Conservation (phyloP, 805 yeast species). For the Kodamaea sagamina region DNA sequence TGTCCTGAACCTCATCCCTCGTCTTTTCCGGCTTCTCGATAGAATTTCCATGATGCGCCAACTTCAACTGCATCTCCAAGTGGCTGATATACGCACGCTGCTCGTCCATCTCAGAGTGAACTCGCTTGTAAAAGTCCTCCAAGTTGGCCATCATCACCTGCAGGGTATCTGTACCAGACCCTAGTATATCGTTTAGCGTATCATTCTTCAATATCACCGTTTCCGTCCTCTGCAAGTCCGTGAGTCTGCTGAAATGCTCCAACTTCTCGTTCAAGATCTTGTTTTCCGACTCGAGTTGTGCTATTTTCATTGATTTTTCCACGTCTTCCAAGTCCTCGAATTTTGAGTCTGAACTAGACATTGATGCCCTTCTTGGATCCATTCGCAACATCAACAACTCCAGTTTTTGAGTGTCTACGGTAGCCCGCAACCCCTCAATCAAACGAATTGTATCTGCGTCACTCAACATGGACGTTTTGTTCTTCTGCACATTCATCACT, state of each 20-base stretch:
- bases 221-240: conserved; percentile 60
- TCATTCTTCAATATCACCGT: conserved; percentile 60
- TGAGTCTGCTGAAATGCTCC: conserved; percentile 66
- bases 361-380: conserved; percentile 3
- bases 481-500: conserved; percentile 62
- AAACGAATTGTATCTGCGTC: conserved; percentile 44
- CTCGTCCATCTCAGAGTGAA: conserved; percentile 57
- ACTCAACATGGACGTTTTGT: conserved; percentile 36
- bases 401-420: conserved; percentile 60
- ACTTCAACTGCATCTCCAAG: conserved; percentile 54
- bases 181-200: conserved; percentile 58
- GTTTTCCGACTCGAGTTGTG: conserved; percentile 59
- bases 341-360: conserved; percentile 42
- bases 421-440: conserved; percentile 56
- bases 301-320: conserved; percentile 25
- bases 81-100: conserved; percentile 59
- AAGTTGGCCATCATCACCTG: conserved; percentile 48
- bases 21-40: conserved; percentile 11
- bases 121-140: conserved; percentile 50
- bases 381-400: conserved; percentile 48
- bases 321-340: conserved; percentile 42
- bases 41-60: conserved; percentile 23
- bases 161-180: conserved; percentile 40
- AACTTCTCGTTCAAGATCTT: conserved; percentile 62
- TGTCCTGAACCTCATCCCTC: conserved; percentile 13